phyloP scores from a whole-genome alignment of 305 asterid species.

The Fraxinus sp. region DNA sequence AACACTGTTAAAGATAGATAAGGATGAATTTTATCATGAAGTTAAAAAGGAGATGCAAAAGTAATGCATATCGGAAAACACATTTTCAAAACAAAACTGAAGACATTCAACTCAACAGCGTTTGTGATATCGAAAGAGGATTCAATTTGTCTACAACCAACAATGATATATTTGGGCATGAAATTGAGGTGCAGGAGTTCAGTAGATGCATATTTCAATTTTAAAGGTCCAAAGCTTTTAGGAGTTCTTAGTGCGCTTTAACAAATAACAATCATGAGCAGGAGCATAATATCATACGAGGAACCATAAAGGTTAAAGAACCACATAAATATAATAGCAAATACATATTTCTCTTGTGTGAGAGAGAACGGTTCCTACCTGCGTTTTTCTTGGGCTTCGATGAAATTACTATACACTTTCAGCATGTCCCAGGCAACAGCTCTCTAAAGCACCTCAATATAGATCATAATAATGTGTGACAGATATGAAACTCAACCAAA shows the following conservation, averaged over 20 bases:
- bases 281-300: not conserved
- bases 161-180: not conserved
- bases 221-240: not conserved
- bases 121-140: not conserved
- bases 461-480: conserved; percentile 26
- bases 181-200: not conserved
- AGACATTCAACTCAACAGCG: not conserved
- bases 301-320: conserved; percentile 12
- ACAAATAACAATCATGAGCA: not conserved
- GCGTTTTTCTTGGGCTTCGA: conserved; percentile 84
- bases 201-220: not conserved
- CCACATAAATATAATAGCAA: conserved; percentile 9
- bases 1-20: not conserved
- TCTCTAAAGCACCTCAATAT: conserved; percentile 53
- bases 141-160: not conserved
- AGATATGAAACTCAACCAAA: conserved; percentile 17
- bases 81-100: not conserved
- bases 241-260: not conserved
- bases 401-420: conserved; percentile 74
- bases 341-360: not conserved
- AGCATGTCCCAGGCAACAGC: conserved; percentile 99
- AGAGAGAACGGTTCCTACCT: conserved; percentile 44
- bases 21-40: not conserved
- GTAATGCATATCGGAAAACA: not conserved
- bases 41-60: not conserved